These are phyloP conservation scores for Moesziomyces sp. DNA, from an alignment of 1,284 basidiomycete genomes.

Conservation along the genomic window DNA sequence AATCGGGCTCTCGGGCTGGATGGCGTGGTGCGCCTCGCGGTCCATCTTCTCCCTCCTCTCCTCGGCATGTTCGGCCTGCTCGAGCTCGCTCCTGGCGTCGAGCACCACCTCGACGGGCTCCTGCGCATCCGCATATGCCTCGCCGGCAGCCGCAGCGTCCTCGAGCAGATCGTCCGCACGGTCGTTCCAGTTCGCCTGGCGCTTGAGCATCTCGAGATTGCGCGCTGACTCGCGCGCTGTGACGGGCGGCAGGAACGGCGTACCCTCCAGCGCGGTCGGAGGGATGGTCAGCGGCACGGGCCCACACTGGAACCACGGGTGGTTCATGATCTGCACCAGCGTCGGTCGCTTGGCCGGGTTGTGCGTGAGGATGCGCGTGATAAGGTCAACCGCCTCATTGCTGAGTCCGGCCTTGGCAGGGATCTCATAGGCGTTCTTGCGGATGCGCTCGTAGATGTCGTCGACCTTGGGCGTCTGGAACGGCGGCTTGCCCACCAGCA, in stretches of 20 bases:
- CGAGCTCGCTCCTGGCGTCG: slow-evolving; percentile 46
- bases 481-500: slow-evolving; percentile 90
- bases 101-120: slow-evolving; percentile 33
- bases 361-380: slow-evolving; percentile 85
- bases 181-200: slow-evolving; percentile 54
- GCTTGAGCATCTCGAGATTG: slow-evolving; percentile 62
- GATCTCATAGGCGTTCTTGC: slow-evolving; percentile 92
- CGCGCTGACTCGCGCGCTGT: slow-evolving; percentile 45
- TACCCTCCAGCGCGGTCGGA: slow-evolving; percentile 77
- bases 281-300: slow-evolving; percentile 85
- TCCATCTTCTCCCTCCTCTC: slow-evolving; percentile 71
- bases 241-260: slow-evolving; percentile 78
- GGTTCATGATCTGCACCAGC: slow-evolving; percentile 84
- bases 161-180: slow-evolving; percentile 46
- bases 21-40: slow-evolving; percentile 92
- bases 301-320: slow-evolving; percentile 85
- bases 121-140: slow-evolving; percentile 19
- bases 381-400: slow-evolving; percentile 78
- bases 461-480: slow-evolving; percentile 95
- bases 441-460: slow-evolving; percentile 78
- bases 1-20: slow-evolving; percentile 93
- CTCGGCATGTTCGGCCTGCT: slow-evolving; percentile 58
- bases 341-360: slow-evolving; percentile 76
- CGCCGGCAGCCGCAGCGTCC: slow-evolving; percentile 10
- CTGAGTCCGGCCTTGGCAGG: slow-evolving; percentile 82